Conservation (phyloP, 805 yeast species). For the Starmerella khaoyaiensis region DNA sequence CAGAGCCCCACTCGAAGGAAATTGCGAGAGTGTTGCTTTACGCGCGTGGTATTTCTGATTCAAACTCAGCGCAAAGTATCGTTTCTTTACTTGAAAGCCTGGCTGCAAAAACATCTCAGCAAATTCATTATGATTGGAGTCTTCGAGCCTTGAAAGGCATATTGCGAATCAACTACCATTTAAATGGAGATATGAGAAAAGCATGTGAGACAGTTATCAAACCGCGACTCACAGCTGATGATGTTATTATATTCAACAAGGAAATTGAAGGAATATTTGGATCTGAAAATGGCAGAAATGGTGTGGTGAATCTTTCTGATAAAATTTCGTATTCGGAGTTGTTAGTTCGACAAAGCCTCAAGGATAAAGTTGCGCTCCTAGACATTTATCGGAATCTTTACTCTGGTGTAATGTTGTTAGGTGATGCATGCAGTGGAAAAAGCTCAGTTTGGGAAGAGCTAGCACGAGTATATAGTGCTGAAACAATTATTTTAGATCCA, state of each 20-base stretch:
- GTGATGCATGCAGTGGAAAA: slow-evolving; percentile 67
- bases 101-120: slow-evolving; percentile 34
- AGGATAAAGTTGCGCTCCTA: slow-evolving; percentile 32
- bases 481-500: slow-evolving; percentile 48
- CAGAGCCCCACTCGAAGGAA: slow-evolving; percentile 49
- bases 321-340: background rate
- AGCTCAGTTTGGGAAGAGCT: slow-evolving; percentile 41
- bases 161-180: slow-evolving; percentile 43
- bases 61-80: slow-evolving; percentile 34
- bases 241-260: slow-evolving; percentile 28
- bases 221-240: slow-evolving; percentile 53
- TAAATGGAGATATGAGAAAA: slow-evolving; percentile 38
- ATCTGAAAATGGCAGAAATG: background rate
- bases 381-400: slow-evolving; percentile 47
- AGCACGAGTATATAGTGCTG: slow-evolving; percentile 33
- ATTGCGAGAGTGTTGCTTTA: slow-evolving; percentile 63
- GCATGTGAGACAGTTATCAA: slow-evolving; percentile 43
- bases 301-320: background rate
- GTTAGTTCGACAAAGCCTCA: slow-evolving; percentile 21
- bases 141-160: slow-evolving; percentile 65
- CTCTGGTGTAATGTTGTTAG: slow-evolving; percentile 74
- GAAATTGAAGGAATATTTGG: slow-evolving; percentile 2
- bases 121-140: slow-evolving; percentile 82
- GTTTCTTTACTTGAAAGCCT: slow-evolving; percentile 45
- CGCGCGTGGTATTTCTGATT: slow-evolving; percentile 48